Base-by-base conservation (phyloP, 169 alveolate species). In the Eimeria praecox region DNA sequence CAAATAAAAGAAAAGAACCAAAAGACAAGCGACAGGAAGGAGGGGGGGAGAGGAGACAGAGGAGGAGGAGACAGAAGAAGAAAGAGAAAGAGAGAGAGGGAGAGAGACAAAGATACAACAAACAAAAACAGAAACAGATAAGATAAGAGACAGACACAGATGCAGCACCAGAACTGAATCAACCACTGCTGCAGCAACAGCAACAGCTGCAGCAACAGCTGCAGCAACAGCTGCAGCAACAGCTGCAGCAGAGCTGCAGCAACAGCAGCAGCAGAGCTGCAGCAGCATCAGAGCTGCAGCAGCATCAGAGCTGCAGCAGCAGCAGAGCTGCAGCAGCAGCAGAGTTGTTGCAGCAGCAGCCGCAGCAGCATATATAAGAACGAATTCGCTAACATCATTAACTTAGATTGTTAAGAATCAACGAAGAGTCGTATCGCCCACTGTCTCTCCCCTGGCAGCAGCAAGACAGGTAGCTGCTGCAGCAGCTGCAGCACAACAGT, bases 361-460 rank as follows among this genome's bases (percentile, higher is more conserved):
- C n/a, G n/a, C n/a, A n/a, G n/a, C n/a, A n/a, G n/a, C n/a, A n/a
- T n/a, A n/a, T n/a, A n/a, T n/a, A n/a, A n/a, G n/a, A n/a, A n/a
- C n/a, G n/a, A n/a, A n/a, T n/a, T n/a, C n/a, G n/a, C n/a, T n/a
- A n/a, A n/a, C n/a, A n/a, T n/a, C n/a, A n/a, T n/a, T n/a, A n/a
- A n/a, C n/a, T n/a, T n/a, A n/a, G n/a, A n/a, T n/a, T n/a, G n/a
- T 16, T 52, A 83, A 2, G 46, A 52, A 18, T 83, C 91, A 22
- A 83, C 52, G 75, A 54, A 83, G 16, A 92, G 95, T 35, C 95
- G 49, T 3, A 92, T 52, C 8, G 92, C 49, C 95, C 95, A 92
- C 86, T 92, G 95, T 40, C 92, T n/a, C 59, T 92, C 95, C 38
- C 95, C 95, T 0, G 95, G 95, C 9, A 92, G 91, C 38, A 92